Evolutionary conservation across 75 land plant species (phyloP).

Genomic region (Pinus albicaulis): DNA sequence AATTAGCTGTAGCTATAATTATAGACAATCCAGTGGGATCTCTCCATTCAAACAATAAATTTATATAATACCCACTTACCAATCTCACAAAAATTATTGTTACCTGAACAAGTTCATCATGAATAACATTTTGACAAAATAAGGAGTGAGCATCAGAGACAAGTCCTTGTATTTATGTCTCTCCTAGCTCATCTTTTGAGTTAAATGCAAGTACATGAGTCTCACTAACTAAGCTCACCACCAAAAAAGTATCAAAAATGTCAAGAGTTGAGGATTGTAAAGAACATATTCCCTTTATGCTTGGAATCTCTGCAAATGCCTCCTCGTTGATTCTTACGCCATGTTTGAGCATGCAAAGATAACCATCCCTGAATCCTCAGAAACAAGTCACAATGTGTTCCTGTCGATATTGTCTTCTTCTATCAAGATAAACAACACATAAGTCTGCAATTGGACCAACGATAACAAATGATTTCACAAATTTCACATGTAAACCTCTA

Average conservation of each 20-base stretch:
- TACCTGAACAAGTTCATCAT: conserved; percentile 50
- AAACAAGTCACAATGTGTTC: conserved; percentile 98
- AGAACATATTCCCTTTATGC: conserved; percentile 98
- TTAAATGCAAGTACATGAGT: conserved; percentile 50
- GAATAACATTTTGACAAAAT: conserved; percentile 45
- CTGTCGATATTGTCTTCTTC: conserved; percentile 93
- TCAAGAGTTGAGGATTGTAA: conserved; percentile 70
- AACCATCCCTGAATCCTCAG: conserved; percentile 96
- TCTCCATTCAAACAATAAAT: conserved; percentile 73
- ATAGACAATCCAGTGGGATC: conserved; percentile 74
- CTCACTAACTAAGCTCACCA: conserved; percentile 48
- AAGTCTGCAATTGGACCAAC: conserved; percentile 95
- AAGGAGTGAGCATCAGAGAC: conserved; percentile 43
- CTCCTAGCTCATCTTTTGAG: conserved; percentile 44
- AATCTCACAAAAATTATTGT: not conserved
- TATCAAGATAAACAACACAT: conserved; percentile 97
- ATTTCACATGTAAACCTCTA: conserved; percentile 90
- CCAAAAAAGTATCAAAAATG: conserved; percentile 38
- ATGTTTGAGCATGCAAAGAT: conserved; percentile 90
- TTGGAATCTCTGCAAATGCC: conserved; percentile 96
- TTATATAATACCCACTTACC: conserved; percentile 28
- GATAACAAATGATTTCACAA: conserved; percentile 84
- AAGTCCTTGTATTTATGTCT: conserved; percentile 46
- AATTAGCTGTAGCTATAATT: conserved; percentile 93
- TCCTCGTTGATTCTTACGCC: conserved; percentile 97